These are phyloP conservation scores for Diaporthe sp. DNA, from an alignment of 2,329 filamentous ascomycete genomes.

Conservation along the genomic window DNA sequence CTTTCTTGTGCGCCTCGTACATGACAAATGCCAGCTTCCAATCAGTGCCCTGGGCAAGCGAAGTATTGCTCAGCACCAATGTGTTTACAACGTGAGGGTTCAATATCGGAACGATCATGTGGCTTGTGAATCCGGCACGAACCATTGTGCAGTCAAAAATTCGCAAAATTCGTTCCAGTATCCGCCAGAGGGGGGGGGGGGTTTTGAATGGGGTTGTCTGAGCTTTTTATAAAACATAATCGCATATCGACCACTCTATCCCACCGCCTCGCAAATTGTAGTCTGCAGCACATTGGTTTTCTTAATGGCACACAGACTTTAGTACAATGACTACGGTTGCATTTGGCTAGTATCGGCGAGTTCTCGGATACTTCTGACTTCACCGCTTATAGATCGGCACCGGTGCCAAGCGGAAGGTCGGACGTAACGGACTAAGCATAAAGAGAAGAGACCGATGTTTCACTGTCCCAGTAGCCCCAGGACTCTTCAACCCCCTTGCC, in stretches of 20 bases:
- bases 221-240: background rate
- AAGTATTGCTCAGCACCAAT: background rate
- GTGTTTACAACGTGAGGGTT: background rate
- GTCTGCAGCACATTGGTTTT: too few species aligned
- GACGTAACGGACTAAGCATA: background rate
- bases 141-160: background rate
- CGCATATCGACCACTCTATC: too few species aligned
- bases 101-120: too few species aligned
- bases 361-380: conserved; percentile 12
- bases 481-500: background rate
- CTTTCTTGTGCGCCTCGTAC: background rate
- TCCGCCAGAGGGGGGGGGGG: too few species aligned
- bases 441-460: background rate
- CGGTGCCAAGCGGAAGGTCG: background rate
- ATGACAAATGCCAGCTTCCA: background rate
- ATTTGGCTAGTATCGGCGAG: background rate
- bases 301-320: background rate
- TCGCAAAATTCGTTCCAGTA: background rate
- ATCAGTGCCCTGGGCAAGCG: too few species aligned
- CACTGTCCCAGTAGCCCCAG: too few species aligned
- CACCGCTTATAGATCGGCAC: background rate
- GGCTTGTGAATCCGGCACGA: background rate
- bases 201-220: too few species aligned
- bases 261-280: accelerated
- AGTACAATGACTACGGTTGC: background rate